These are phyloP conservation scores for Rhizopus arrhizus DNA, from an alignment of 371 early-diverging fungal species.

Conservation along the genomic window DNA sequence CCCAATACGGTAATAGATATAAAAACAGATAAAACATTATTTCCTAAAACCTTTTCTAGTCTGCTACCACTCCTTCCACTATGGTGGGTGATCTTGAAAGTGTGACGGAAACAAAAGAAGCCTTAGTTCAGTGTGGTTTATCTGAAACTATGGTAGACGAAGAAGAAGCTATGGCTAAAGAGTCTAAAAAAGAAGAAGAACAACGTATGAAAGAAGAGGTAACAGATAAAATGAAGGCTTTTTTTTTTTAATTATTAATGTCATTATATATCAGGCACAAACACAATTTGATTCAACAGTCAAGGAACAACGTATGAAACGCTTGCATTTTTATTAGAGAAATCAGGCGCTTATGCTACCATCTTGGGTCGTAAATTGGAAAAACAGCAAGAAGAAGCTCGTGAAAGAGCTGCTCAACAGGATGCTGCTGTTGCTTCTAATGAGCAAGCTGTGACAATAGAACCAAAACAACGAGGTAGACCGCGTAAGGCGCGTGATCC, in stretches of 20 bases:
- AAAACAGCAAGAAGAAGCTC: slow-evolving; percentile 72
- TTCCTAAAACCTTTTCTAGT: neutral
- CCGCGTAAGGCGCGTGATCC: slow-evolving; percentile 8
- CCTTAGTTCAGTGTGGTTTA: slow-evolving; percentile 34
- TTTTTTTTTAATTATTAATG: slow-evolving; percentile 6
- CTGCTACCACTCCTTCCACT: slow-evolving; percentile 20
- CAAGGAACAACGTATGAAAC: slow-evolving; percentile 72
- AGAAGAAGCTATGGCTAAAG: slow-evolving; percentile 51
- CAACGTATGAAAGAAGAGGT: slow-evolving; percentile 56
- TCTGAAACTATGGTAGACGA: slow-evolving; percentile 51
- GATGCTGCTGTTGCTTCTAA: slow-evolving; percentile 29
- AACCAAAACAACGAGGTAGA: neutral
- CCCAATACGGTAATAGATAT: neutral
- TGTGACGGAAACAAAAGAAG: slow-evolving; percentile 18
- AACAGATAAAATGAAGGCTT: slow-evolving; percentile 6
- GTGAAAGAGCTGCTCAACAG: slow-evolving; percentile 51
- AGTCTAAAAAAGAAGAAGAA: slow-evolving; percentile 48
- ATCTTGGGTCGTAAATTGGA: slow-evolving; percentile 80
- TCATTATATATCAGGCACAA: slow-evolving; percentile 48
- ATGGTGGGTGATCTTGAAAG: slow-evolving; percentile 27
- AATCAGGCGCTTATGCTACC: slow-evolving; percentile 80
- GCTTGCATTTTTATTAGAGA: slow-evolving; percentile 78
- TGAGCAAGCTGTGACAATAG: neutral
- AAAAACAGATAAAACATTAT: no score
- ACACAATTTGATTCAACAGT: slow-evolving; percentile 60